Base-by-base conservation (phyloP, 805 yeast genomes). In the Wickerhamomyces strasburgensis region DNA sequence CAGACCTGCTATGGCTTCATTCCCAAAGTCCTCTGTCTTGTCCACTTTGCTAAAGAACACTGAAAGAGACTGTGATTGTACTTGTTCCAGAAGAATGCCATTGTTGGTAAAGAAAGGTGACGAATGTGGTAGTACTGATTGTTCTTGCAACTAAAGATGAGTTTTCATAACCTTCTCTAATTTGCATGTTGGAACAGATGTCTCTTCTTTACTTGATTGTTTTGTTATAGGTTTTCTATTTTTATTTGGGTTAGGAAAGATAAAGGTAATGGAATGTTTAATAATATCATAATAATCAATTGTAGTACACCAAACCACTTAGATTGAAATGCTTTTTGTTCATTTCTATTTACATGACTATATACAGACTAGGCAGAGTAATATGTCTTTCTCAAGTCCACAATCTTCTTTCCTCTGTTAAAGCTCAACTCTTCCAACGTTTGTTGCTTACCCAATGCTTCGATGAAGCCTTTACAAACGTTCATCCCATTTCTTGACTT, bases 401-500 rank as follows among this genome's bases (percentile, higher is more conserved):
- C 88, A 55, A 90, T 74, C 72, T 87, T 87, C 75, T 90, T 90
- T 44, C 98, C 98, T 66, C 98, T 78, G 51, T 81, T 84, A 35
- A 80, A 71, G 5, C 98, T 96, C 58, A 90, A 72, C 51, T 88
- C 95, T 52, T 85, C 94, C 51, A 86, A 72, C 2, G 94, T 73
- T 47, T 75, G 76, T 64, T 89, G 98, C 53, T 78, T 76, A 35
- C 73, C 68, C 47, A 93, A 73, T 1, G 96, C 96, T 59, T 86
- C 94, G 41, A 89, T 70, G 35, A 89, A 75, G 30, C 90, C 93
- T 66, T 89, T 88, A 40, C 86, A 86, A 33, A 89, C 94, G 62
- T 89, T 89, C 95, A 93, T 87, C 35, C 83, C 82, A 65, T 90
- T 93, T 70, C 98, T 78, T 26, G 96, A 85, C 54, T 88, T 82